Conservation (phyloP, 768 basidiomycete species). For the Sporobolomyces phaffii region DNA sequence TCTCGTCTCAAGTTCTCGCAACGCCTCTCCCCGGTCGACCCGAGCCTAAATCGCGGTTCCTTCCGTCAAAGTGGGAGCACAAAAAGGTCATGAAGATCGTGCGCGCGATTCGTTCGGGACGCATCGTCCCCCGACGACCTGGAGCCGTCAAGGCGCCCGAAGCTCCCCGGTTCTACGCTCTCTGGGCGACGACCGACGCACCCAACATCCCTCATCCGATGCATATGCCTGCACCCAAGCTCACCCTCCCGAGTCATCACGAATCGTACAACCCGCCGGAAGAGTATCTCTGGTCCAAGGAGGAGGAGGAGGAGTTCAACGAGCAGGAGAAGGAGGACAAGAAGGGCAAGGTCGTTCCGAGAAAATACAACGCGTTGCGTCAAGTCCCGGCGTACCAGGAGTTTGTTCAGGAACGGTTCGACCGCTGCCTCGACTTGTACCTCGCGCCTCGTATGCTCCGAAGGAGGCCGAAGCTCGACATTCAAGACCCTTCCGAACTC, state of each 20-base stretch:
- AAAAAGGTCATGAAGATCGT: slow-evolving; percentile 99
- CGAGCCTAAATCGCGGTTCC: slow-evolving; percentile 92
- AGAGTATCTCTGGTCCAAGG: slow-evolving; percentile 82
- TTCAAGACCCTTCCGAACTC: slow-evolving; percentile 61
- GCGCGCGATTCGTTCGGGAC: slow-evolving; percentile 91
- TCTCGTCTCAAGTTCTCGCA: slow-evolving; percentile 87
- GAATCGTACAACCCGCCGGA: slow-evolving; percentile 98
- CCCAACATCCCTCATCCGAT: slow-evolving; percentile 67
- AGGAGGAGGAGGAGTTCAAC: slow-evolving; percentile 77
- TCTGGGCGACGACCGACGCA: slow-evolving; percentile 68
- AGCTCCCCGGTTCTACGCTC: slow-evolving; percentile 68
- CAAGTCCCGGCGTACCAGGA: slow-evolving; percentile 84
- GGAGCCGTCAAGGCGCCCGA: slow-evolving; percentile 55
- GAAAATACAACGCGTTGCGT: slow-evolving; percentile 75
- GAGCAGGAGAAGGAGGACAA: slow-evolving; percentile 78
- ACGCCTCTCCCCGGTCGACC: slow-evolving; percentile 84
- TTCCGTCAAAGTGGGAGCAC: slow-evolving; percentile 99
- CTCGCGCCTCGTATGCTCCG: slow-evolving; percentile 87
- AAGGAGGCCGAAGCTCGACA: slow-evolving; percentile 64
- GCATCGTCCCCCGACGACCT: slow-evolving; percentile 83
- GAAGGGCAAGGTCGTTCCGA: slow-evolving; percentile 78
- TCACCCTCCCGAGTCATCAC: slow-evolving; percentile 77
- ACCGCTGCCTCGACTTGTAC: slow-evolving; percentile 89
- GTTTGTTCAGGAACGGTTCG: slow-evolving; percentile 90
- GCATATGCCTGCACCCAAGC: slow-evolving; percentile 88